phyloP scores from a whole-genome alignment of 306 rosid genomes.

The Sechiopsis laciniata region DNA sequence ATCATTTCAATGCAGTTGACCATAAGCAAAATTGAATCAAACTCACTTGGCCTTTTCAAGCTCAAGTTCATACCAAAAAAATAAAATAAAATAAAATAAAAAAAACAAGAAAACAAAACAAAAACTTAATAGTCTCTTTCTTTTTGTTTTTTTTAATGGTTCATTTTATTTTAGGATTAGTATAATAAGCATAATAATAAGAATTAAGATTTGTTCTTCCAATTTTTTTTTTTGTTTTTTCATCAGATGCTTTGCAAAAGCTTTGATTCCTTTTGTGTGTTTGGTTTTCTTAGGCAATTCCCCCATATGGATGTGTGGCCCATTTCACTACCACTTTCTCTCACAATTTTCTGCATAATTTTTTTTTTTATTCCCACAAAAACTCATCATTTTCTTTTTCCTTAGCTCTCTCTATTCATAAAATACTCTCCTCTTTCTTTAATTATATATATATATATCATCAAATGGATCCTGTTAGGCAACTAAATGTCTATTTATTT shows the following conservation, averaged over 20 bases:
- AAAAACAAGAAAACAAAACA: no score
- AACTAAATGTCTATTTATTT: no score
- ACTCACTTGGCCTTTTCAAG: conserved; percentile 1
- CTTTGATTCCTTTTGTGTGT: conserved; percentile 2
- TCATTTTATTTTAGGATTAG: not conserved
- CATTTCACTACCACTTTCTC: not conserved
- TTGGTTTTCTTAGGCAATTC: conserved; percentile 16
- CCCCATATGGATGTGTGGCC: conserved; percentile 2
- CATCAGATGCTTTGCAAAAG: not conserved
- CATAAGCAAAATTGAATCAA: not conserved
- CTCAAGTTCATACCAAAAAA: not conserved
- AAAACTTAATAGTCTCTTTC: no score
- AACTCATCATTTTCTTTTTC: not conserved
- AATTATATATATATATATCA: no score
- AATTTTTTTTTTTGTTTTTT: not conserved
- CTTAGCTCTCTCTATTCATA: not conserved
- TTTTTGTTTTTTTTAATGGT: not conserved
- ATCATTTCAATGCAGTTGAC: not conserved
- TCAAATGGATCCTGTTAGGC: no score
- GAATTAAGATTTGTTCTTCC: not conserved
- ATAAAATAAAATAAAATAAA: not conserved
- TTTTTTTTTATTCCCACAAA: not conserved
- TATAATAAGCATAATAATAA: not conserved
- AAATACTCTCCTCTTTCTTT: not conserved
- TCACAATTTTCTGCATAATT: conserved; percentile 2